Base-by-base conservation (phyloP, 2,329 filamentous ascomycete species). In the Plenodomus biglobosus region DNA sequence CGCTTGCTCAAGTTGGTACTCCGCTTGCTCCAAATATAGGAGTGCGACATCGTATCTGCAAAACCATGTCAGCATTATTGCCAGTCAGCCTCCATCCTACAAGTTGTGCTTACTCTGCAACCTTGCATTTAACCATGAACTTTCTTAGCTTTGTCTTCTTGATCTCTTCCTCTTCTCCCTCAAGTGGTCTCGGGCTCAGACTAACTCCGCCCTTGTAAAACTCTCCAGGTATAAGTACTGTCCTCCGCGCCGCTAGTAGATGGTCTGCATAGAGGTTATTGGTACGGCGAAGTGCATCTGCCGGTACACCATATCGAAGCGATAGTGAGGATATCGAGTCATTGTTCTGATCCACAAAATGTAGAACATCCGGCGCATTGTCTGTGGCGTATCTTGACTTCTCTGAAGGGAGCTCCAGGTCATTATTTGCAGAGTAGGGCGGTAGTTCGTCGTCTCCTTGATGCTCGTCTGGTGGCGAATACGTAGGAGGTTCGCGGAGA, bases 61-160 rank as follows among this genome's bases (percentile, higher is more conserved):
- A 34, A 56, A 60, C 52, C 59, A 70, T 76, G 60, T 76, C 59
- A 76, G 72, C 56, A 44, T 54, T 34, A 46, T 36, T 35, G n/a
- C 39, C 18, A 36, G 16, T 19, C n/a, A 15, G 8, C 27, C 7
- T 3, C 10, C 15, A 10, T 18, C 16, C 8, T 35, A 3, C 15
- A 1, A 30, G 42, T 19, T n/a, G 8, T 34, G 75, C 79, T 73
- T 85, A 92, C 76, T 92, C 86, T 19, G 82, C 76, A 21, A 89
- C 86, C 67, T 92, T 92, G 73, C 85, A 89, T 1, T 80, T 78
- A 2, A 90, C 84, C 88, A 92, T 92, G 77, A 86, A 92, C 52
- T 86, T 81, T 36, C 89, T 78, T 27, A 92, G 79, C 64, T 85
- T 85, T 16, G 75, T 78, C 72, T 89, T 92, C 53, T 84, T 80